phyloP scores from a whole-genome alignment of 73 alveolate species.

The Paraurostyla sp. region DNA sequence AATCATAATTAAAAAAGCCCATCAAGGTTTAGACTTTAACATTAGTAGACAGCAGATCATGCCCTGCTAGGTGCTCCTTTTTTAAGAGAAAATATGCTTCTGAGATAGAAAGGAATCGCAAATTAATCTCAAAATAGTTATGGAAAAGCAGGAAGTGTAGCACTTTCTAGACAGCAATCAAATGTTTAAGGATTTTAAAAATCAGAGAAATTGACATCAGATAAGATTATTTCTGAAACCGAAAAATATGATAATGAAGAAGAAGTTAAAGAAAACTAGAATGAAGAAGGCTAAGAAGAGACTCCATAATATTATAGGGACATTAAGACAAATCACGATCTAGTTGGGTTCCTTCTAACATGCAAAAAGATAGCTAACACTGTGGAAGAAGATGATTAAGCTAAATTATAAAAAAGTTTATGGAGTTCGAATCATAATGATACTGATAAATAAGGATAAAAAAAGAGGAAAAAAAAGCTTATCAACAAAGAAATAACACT shows the following conservation, averaged over 20 bases:
- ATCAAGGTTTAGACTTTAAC: neutral
- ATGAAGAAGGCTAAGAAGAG: conserved; percentile 30
- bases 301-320: neutral
- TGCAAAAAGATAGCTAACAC: conserved; percentile 24
- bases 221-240: neutral
- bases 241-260: neutral
- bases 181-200: too few species aligned
- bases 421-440: neutral
- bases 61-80: neutral
- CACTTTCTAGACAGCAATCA: too few species aligned
- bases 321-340: neutral
- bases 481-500: conserved; percentile 27
- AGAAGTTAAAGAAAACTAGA: neutral
- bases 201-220: neutral
- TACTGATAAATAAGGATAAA: neutral
- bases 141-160: neutral
- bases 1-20: neutral
- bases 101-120: neutral
- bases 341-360: conserved; percentile 43
- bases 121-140: neutral
- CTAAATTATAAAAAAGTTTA: neutral
- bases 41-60: neutral
- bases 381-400: conserved; percentile 13
- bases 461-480: neutral
- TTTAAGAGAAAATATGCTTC: neutral